These are phyloP conservation scores for Obelidium mucronatum DNA, from an alignment of 192 early-diverging fungal genomes.

Conservation along the genomic window DNA sequence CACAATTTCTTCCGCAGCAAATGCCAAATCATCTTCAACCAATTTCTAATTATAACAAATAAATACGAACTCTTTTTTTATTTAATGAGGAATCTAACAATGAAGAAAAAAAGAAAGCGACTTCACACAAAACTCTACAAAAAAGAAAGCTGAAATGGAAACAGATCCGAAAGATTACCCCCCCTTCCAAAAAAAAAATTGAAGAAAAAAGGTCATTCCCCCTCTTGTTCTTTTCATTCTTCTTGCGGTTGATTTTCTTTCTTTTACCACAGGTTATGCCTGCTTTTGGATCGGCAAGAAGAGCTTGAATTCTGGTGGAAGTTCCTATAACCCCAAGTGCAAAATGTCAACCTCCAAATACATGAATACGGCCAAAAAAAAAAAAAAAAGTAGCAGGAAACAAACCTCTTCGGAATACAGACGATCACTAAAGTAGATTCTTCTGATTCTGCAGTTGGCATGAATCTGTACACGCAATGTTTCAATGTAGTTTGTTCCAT, in stretches of 20 bases:
- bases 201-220: no score
- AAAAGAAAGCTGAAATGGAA: no score
- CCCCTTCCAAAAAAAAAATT: no score
- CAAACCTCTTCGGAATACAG: constrained; percentile 82
- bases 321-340: constrained; percentile 48
- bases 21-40: no score
- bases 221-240: background rate
- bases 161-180: no score
- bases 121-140: no score
- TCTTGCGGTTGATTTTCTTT: background rate
- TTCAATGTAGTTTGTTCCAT: constrained; percentile 89
- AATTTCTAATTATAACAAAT: no score
- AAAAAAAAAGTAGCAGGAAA: background rate
- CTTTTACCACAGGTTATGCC: constrained; percentile 36
- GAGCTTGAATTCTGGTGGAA: constrained; percentile 92
- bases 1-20: no score
- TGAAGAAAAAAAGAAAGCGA: no score
- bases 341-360: background rate
- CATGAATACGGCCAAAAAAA: background rate
- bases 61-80: no score
- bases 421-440: constrained; percentile 92
- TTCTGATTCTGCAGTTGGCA: constrained; percentile 87
- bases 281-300: constrained; percentile 80
- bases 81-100: no score
- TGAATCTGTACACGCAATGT: constrained; percentile 88